These are phyloP conservation scores for Auxenochlorella pyrenoidosa DNA, from an alignment of 139 green algal species.

Conservation along the genomic window DNA sequence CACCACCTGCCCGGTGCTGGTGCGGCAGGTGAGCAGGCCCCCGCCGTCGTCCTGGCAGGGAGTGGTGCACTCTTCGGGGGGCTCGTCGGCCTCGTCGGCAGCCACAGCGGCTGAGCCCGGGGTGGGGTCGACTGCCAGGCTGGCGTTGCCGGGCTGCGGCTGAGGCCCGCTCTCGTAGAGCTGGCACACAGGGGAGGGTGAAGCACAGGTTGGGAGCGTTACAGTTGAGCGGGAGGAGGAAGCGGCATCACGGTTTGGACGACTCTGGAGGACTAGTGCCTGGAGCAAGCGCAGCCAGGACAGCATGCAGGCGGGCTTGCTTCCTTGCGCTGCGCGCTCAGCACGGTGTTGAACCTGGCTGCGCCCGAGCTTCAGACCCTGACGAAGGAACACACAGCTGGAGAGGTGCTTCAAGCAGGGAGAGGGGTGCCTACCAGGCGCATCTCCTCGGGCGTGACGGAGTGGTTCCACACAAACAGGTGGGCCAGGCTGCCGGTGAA, in stretches of 20 bases:
- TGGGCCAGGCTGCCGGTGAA: conserved; percentile 56
- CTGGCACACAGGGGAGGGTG: not conserved
- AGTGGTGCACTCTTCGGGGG: not conserved
- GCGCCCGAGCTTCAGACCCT: not conserved
- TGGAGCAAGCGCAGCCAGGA: no score
- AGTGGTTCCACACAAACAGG: conserved; percentile 42
- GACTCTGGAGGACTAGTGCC: no score
- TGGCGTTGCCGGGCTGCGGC: not conserved
- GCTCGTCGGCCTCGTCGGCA: not conserved
- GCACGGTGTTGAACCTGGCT: no score
- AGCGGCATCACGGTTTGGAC: no score
- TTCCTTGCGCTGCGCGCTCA: no score
- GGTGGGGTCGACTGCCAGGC: not conserved
- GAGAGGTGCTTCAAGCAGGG: not conserved
- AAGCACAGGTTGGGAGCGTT: not conserved
- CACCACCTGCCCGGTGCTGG: not conserved
- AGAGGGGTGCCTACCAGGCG: not conserved
- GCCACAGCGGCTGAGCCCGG: not conserved
- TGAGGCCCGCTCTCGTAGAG: not conserved
- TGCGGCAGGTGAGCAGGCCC: not conserved
- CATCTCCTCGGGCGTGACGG: conserved; percentile 34
- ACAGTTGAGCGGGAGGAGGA: no score
- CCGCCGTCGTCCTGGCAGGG: not conserved
- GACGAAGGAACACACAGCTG: not conserved
- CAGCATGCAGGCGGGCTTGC: no score